Evolutionary conservation across 2,329 filamentous ascomycete species (phyloP).

Genomic region (Aspergillus arachidicola): DNA sequence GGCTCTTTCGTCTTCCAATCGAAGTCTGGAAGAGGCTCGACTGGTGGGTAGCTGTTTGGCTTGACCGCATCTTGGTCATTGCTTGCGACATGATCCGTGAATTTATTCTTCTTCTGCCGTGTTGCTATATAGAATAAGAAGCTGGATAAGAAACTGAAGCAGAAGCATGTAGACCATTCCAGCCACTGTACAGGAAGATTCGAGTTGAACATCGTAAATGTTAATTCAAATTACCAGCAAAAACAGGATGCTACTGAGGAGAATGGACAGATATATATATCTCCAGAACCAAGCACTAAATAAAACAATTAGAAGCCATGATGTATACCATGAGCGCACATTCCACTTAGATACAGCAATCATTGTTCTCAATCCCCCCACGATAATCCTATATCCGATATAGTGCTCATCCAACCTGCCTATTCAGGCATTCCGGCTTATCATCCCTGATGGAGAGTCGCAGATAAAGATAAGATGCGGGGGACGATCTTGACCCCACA

Average conservation of each 20-base stretch:
- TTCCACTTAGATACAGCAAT: neutral
- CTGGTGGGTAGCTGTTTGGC: neutral
- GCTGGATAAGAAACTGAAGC: neutral
- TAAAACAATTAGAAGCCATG: neutral
- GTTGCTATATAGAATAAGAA: neutral
- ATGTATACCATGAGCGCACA: neutral
- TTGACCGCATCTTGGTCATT: neutral
- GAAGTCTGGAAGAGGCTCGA: neutral
- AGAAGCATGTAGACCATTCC: neutral
- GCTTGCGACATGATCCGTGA: neutral
- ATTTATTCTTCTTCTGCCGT: neutral
- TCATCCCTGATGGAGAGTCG: neutral
- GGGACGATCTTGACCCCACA: neutral
- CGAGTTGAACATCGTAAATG: neutral
- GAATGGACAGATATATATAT: neutral
- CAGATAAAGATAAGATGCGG: neutral
- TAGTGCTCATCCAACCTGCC: neutral
- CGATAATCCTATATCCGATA: neutral
- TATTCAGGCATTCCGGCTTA: neutral
- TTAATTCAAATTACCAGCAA: neutral
- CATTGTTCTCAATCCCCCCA: neutral
- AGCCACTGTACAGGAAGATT: neutral
- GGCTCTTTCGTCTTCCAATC: conserved; percentile 2
- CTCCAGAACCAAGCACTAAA: neutral
- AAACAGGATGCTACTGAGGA: fast-evolving